Evolutionary conservation across 2,329 filamentous ascomycete genomes (phyloP).

Genomic region (Neopestalotiopsis sp.): DNA sequence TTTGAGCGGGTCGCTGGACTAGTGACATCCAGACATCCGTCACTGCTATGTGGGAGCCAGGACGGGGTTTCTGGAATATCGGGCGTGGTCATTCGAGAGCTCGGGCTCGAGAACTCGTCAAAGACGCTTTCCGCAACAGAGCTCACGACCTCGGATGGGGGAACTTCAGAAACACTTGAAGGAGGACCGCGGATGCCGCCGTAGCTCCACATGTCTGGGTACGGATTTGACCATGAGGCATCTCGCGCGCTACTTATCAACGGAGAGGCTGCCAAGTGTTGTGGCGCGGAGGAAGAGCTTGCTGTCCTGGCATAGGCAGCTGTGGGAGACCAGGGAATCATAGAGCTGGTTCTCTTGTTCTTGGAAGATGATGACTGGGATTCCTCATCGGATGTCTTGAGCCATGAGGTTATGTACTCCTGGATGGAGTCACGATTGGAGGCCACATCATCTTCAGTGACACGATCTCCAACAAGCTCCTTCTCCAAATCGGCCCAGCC

Average conservation of each 20-base stretch:
- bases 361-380: not conserved
- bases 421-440: constrained; percentile 12
- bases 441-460: constrained; percentile 11
- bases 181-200: not conserved
- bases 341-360: constrained; percentile 10
- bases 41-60: not conserved
- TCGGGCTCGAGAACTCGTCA: not conserved
- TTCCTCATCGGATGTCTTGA: not conserved
- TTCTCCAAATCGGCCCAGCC: constrained; percentile 7
- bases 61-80: not conserved
- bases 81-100: not conserved
- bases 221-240: not conserved
- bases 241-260: not conserved
- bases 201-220: not conserved
- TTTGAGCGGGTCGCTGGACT: not conserved
- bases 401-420: constrained; percentile 13
- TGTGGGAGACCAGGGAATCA: constrained; percentile 3
- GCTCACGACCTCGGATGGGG: not conserved
- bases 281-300: not conserved
- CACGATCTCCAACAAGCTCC: constrained; percentile 9
- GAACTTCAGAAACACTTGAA: not conserved
- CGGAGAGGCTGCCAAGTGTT: not conserved
- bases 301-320: not conserved
- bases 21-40: not conserved
- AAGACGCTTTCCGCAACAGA: not conserved